Base-by-base conservation (phyloP, 441 rosid genomes). In the Erodium chrysanthum region DNA sequence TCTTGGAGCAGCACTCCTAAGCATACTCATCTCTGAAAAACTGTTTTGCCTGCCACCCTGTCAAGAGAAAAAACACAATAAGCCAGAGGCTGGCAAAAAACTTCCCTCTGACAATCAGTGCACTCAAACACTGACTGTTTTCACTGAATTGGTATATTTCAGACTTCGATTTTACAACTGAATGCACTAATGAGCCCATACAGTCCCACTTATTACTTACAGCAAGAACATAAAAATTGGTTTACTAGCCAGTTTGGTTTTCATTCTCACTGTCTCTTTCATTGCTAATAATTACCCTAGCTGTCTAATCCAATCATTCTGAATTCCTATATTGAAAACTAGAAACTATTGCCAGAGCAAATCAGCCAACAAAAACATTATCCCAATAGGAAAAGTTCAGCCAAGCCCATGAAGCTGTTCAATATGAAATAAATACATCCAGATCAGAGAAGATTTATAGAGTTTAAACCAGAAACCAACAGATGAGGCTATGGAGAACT, bases 11-110 rank as follows among this genome's bases (percentile, higher is more conserved):
- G 83, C 69, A 68, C 84, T 68, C 77, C 88, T 87, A 64, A 67
- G 74, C 80, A 83, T 78, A 68, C 76, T 60, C 71, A 76, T 74
- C 44, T 85, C 96, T 11, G 86, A 71, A 60, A 64, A 69, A 77
- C 76, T 79, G 70, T 74, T 76, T 70, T 77, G 86, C 76, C 84
- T 73, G 70, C 82, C 85, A 69, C 79, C 86, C 97, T 91, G 74
- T 73, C 67, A 71, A 67, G 31, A 54, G 33, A 70, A 60, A 42
- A 70, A 25, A 42, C 7, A 52, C 17, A 5, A 12, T 52, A 33
- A 23, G 40, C 17, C 44, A 62, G 66, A 1, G 11, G 50, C 11
- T 44, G 50, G 15, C 12, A 11, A 6, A 17, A 6, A 52, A 52
- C 59, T 17, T 52, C 21, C 22, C 4, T 52, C 59, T 20, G 21